phyloP scores from a whole-genome alignment of 75 land plant species.

The Cupressus sempervirens region DNA sequence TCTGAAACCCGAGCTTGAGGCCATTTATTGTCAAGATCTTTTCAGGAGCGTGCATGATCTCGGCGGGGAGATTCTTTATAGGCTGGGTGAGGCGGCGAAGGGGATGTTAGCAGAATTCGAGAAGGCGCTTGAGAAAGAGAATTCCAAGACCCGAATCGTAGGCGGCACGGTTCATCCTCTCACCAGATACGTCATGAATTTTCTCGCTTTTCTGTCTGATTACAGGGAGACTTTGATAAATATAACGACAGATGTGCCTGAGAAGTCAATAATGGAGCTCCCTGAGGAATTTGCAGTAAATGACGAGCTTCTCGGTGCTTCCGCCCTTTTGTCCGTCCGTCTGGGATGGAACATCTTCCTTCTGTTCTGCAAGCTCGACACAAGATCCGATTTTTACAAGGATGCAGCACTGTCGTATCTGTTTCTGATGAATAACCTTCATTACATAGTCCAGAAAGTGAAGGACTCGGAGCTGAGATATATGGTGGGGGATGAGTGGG shows the following conservation, averaged over 20 bases:
- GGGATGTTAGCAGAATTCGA: constrained; percentile 59
- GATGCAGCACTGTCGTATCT: constrained; percentile 41
- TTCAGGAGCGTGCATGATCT: constrained; percentile 38
- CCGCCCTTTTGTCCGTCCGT: constrained; percentile 29
- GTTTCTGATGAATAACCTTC: constrained; percentile 57
- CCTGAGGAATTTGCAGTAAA: constrained; percentile 2
- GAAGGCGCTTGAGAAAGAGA: constrained; percentile 52
- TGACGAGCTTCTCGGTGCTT: neutral
- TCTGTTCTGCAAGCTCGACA: constrained; percentile 56
- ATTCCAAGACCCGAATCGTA: constrained; percentile 39
- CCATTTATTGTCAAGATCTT: constrained; percentile 45
- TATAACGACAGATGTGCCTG: constrained; percentile 35
- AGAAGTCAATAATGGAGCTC: constrained; percentile 3
- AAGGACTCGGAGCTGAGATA: constrained; percentile 26
- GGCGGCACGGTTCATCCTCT: constrained; percentile 74
- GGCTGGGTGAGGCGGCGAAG: constrained; percentile 47
- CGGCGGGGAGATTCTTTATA: constrained; percentile 32
- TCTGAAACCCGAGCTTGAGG: constrained; percentile 49
- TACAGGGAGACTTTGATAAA: constrained; percentile 39
- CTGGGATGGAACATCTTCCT: constrained; percentile 58
- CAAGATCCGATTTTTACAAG: constrained; percentile 47
- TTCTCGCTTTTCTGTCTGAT: constrained; percentile 50
- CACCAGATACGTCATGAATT: constrained; percentile 66
- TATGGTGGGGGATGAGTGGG: constrained; percentile 27
- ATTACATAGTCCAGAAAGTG: constrained; percentile 44